Percentiles rank a stretch among this genome's conserved stretches.
Conservation (phyloP, 805 yeast genomes). For the Pichia ethanolica region DNA sequence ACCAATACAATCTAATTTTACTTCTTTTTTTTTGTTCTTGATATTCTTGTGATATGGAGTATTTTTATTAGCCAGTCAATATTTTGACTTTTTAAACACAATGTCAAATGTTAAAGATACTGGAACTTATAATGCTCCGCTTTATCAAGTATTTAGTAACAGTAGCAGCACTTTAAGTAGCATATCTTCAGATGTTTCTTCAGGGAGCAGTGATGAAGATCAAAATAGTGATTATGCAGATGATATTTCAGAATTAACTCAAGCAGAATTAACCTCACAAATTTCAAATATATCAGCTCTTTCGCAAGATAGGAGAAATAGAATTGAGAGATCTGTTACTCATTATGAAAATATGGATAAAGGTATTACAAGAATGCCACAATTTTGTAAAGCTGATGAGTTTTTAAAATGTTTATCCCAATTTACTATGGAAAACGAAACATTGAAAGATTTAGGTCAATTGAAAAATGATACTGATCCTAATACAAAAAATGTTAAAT, state of each 20-base stretch:
- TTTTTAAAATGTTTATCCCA: slow-evolving; percentile 20
- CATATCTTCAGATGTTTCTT: background rate
- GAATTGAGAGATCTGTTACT: slow-evolving; percentile 15
- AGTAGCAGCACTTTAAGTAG: too few species aligned
- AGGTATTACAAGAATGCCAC: slow-evolving; percentile 24
- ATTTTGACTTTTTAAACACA: too few species aligned
- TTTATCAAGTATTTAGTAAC: too few species aligned
- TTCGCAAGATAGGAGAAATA: slow-evolving; percentile 1
- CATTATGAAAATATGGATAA: slow-evolving; percentile 23
- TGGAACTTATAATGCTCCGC: too few species aligned
- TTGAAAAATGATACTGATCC: slow-evolving; percentile 7
- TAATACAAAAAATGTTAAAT: slow-evolving; percentile 9
- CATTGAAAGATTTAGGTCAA: slow-evolving; percentile 8
- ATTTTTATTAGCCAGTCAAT: too few species aligned
- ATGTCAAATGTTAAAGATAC: too few species aligned
- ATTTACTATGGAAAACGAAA: slow-evolving; percentile 11
- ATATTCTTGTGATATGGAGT: too few species aligned
- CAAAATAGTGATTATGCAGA: background rate
- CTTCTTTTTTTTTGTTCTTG: too few species aligned
- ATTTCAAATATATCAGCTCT: slow-evolving; percentile 1
- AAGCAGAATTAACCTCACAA: slow-evolving; percentile 3
- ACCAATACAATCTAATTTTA: too few species aligned
- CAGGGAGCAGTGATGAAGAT: background rate
- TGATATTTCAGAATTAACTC: background rate
- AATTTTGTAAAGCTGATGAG: slow-evolving; percentile 21